Evolutionary conservation across 371 early-diverging fungal species (phyloP), one percentile per base, ranked within the genome.

Genomic region (Nosema muscidifuracis): DNA sequence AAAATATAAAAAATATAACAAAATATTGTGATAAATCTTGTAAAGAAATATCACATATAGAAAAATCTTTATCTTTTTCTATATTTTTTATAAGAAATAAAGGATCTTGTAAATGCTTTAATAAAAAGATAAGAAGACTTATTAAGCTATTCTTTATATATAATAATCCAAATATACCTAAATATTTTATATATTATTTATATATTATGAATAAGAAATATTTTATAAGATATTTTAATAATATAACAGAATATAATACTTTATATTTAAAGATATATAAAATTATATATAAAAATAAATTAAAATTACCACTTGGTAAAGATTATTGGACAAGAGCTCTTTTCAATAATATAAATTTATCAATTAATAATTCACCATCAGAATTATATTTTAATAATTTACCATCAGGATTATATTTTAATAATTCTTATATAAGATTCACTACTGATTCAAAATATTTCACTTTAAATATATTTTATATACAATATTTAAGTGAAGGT

Each of bases 341-440:
- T 12, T 10, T 12, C 4, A 4, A 47, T n/a, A 47, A 47, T n/a
- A 47, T 47, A 10, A 47, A 4, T 4, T 10, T 10, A n/a, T 10
- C 28, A 33, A 36, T 43, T 34, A 24, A 33, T 2, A 51, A 9
- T n/a, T 34, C 34, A 16, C 20, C n/a, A 22, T 62, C 22, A 12
- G 28, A 42, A 44, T 42, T 42, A 18, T 42, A 42, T 15, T 4
- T 40, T n/a, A 44, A 62, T 24, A 44, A 62, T 22, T 42, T 20
- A 30, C 50, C 55, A n/a, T 50, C 36, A 26, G 57, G 55, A 43
- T 55, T 67, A 24, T 67, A 56, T 31, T 62, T 38, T 43, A 67
- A 57, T 30, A 44, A 67, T 1, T 56, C 57, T 4, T 57, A 30
- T 34, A 43, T 67, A 42, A 0, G 28, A 42, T 67, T 67, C 15